Evolutionary conservation across 1,284 basidiomycete species (phyloP).

Genomic region (Pascua sp.): DNA sequence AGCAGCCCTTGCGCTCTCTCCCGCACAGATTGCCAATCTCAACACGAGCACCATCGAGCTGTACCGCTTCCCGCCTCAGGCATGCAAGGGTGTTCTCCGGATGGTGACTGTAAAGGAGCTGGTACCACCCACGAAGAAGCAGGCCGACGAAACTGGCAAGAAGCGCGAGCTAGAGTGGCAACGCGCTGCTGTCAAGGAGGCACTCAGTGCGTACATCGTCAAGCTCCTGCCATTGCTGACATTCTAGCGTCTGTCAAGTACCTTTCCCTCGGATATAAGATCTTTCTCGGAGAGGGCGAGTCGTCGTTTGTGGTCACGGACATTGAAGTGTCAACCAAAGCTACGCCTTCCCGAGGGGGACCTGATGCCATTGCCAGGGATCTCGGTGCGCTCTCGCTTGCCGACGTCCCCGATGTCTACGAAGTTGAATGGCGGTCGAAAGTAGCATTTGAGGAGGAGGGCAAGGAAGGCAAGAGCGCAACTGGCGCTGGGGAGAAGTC

Average conservation of each 20-base stretch:
- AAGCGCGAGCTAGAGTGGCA: slow-evolving; percentile 47
- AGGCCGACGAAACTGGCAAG: slow-evolving; percentile 18
- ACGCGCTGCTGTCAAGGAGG: slow-evolving; percentile 50
- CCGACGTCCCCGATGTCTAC: slow-evolving; percentile 53
- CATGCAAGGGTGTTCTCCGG: slow-evolving; percentile 22
- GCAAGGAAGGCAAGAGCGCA: not conserved
- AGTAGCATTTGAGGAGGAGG: slow-evolving; percentile 20
- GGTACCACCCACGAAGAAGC: no score
- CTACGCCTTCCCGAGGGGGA: slow-evolving; percentile 22
- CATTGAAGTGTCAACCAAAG: slow-evolving; percentile 55
- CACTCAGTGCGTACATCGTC: slow-evolving; percentile 34
- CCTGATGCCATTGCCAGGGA: slow-evolving; percentile 6
- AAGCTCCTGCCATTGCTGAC: not conserved
- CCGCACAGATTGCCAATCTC: slow-evolving; percentile 24
- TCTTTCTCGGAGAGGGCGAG: slow-evolving; percentile 64
- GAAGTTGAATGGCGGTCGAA: slow-evolving; percentile 47
- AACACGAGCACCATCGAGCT: slow-evolving; percentile 21
- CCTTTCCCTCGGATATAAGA: slow-evolving; percentile 59
- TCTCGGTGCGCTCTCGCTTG: slow-evolving; percentile 40
- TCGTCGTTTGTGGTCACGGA: slow-evolving; percentile 56
- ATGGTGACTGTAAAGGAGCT: slow-evolving; percentile 18
- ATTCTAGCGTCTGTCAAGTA: slow-evolving; percentile 68
- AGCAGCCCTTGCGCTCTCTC: slow-evolving; percentile 21
- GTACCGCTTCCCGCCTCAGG: slow-evolving; percentile 23
- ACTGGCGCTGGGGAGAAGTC: not conserved